Evolutionary conservation across 495 filamentous ascomycete species (phyloP).

Genomic region (Elaphomyces granulatus): DNA sequence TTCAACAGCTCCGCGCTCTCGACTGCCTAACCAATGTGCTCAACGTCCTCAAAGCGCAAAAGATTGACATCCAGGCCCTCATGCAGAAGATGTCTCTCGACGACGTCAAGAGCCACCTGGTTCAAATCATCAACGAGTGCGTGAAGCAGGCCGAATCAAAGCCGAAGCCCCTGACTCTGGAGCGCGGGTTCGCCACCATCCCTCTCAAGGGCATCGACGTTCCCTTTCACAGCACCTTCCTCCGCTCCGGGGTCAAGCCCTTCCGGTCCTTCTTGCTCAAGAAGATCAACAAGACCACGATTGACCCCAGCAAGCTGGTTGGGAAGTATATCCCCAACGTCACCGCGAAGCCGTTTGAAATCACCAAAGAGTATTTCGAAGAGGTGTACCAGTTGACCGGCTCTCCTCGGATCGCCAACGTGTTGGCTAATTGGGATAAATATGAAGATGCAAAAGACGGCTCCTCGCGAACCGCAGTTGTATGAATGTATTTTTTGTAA

Average conservation of each 20-base stretch:
- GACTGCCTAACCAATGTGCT: slow-evolving; percentile 84
- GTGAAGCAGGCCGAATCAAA: slow-evolving; percentile 77
- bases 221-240: slow-evolving; percentile 96
- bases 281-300: slow-evolving; percentile 98
- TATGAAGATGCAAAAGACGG: slow-evolving; percentile 39
- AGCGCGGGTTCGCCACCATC: slow-evolving; percentile 94
- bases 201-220: slow-evolving; percentile 95
- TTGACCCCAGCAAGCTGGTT: slow-evolving; percentile 88
- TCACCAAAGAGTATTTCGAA: slow-evolving; percentile 98
- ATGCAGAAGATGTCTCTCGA: slow-evolving; percentile 74
- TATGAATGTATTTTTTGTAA: slow-evolving; percentile 5
- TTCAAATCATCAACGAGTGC: slow-evolving; percentile 73
- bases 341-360: slow-evolving; percentile 84
- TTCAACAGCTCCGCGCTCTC: slow-evolving; percentile 78
- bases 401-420: slow-evolving; percentile 76
- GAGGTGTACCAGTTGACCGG: slow-evolving; percentile 91
- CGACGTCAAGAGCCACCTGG: slow-evolving; percentile 66
- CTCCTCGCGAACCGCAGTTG: slow-evolving; percentile 7
- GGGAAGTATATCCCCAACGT: slow-evolving; percentile 99
- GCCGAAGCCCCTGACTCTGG: slow-evolving; percentile 69
- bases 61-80: slow-evolving; percentile 88
- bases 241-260: slow-evolving; percentile 94
- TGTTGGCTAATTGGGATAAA: slow-evolving; percentile 73
- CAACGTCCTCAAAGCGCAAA: slow-evolving; percentile 89
- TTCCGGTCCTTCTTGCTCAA: slow-evolving; percentile 95